Conservation (phyloP, 2,329 filamentous ascomycete species). For the Phialocephala sp. region DNA sequence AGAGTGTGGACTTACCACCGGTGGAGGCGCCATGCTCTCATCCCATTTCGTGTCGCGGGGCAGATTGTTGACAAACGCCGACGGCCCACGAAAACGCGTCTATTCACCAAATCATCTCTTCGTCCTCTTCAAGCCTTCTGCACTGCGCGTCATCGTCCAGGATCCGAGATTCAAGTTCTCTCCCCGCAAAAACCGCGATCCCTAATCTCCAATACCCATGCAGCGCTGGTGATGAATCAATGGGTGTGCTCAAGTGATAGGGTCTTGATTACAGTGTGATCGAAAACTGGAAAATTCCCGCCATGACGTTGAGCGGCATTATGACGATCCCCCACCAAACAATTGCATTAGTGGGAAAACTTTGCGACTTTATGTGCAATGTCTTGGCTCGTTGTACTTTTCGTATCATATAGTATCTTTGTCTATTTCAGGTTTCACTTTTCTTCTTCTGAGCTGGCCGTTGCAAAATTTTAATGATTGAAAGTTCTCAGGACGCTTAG, state of each 20-base stretch:
- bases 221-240: not conserved
- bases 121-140: slow-evolving; percentile 2
- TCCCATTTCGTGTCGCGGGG: slow-evolving; percentile 28
- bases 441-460: not conserved
- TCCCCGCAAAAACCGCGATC: slow-evolving; percentile 7
- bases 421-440: not conserved
- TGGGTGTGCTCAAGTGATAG: slow-evolving; percentile 17
- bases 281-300: not conserved
- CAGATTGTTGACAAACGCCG: not conserved
- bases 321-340: slow-evolving; percentile 17
- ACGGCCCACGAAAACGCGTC: slow-evolving; percentile 1
- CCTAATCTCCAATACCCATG: not conserved
- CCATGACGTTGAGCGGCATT: slow-evolving; percentile 26
- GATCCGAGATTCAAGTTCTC: not conserved
- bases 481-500: not conserved
- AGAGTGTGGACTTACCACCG: slow-evolving; percentile 36
- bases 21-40: slow-evolving; percentile 43
- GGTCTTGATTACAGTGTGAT: not conserved
- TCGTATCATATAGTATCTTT: not conserved
- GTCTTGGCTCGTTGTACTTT: not conserved
- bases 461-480: not conserved
- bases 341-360: slow-evolving; percentile 12
- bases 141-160: not conserved
- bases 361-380: not conserved
- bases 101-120: slow-evolving; percentile 3